Base-by-base conservation (phyloP, 2,329 filamentous ascomycete species). In the Parasarocladium wereldwijsianum region DNA sequence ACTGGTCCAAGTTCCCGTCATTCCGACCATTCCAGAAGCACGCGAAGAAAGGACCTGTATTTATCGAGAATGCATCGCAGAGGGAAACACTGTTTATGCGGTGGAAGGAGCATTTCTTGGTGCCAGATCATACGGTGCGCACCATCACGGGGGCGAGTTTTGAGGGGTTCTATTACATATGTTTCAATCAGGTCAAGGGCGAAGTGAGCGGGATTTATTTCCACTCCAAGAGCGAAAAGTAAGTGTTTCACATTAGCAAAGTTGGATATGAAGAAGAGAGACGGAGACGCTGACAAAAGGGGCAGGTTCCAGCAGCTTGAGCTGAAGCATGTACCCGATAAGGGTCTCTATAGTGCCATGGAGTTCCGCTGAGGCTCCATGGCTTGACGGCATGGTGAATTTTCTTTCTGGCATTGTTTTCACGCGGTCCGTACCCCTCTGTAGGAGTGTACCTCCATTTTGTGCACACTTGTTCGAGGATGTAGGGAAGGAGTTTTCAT, bases 81-180 rank as follows among this genome's bases (percentile, higher is more conserved):
- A 67, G 75, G 38, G 86, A 94, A 42, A 76, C 92, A 50, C 76
- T 98, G 18, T 98, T 94, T 47, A 98, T 98, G 90, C 75, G 90
- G 36, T 98, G 90, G 90, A 98, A 98, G 55, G 90, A 98, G 49
- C 85, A 93, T 45, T 98, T 98, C 45, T 62, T 98, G 1, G 90
- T 98, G 1, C 90, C 90, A 2, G 86, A 98, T 46, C 90, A 98
- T 51, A 72, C 82, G 11, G 85, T 96, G 13, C 71, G 78, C 36
- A 92, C 82, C 8, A 93, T 98, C 37, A 81, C 75, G 19, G 90
- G 90, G 12, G 90, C 90, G 6, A 96, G 87, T 47, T 98, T 96
- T 36, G 90, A 98, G 49, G 90, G 90, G 0, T 98, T 98, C 51
- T 98, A 96, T 52, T 98, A 98, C 48, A 96, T 98, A 41, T 94